Base-by-base conservation (phyloP, 352 stramenopile genomes). In the Phytopythium aichiense region DNA sequence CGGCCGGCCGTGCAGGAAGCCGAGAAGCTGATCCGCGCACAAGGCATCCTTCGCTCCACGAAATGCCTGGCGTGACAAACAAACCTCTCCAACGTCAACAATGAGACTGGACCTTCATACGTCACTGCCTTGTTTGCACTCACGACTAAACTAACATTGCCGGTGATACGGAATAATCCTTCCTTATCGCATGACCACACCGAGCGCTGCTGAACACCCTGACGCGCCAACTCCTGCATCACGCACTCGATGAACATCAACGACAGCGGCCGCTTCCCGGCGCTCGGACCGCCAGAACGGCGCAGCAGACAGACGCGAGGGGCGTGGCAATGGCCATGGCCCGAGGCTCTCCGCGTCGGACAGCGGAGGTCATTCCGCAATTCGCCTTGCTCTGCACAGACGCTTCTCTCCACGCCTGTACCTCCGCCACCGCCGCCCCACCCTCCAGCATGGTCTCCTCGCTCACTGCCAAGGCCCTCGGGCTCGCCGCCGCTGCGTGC, bases 341-440 rank as follows among this genome's bases (percentile, higher is more conserved):
- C 8, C 12, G 35, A 13, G 35, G 35, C 35, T 38, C 8, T 15
- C 35, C 8, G 35, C 35, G 35, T 37, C 48, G 48, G 31, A 37
- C 23, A 35, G 28, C 48, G 23, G 53, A 31, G 31, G 15, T 58
- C 37, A 59, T 50, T 59, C 33, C 22, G 20, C 54, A 59, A 59
- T 50, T 59, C 18, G 54, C 22, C 37, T 50, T 13, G 33, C 31
- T 3, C 54, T 28, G 18, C 42, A 33, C 54, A 59, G 22, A 50
- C 42, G 20, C 25, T 30, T n/a, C 31, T 40, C 30, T 11, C n/a
- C n/a, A 25, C 35, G 37, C 42, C 37, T 59, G 35, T 48, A 59
- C 22, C 30, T 59, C 54, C 37, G 37, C 54, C 7, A 18, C 37
- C 13, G n/a, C n/a, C n/a, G n/a, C 37, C 37, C 40, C 16, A 22